Conservation (phyloP, 495 filamentous ascomycete genomes). For the Lasiosphaeria hispida region DNA sequence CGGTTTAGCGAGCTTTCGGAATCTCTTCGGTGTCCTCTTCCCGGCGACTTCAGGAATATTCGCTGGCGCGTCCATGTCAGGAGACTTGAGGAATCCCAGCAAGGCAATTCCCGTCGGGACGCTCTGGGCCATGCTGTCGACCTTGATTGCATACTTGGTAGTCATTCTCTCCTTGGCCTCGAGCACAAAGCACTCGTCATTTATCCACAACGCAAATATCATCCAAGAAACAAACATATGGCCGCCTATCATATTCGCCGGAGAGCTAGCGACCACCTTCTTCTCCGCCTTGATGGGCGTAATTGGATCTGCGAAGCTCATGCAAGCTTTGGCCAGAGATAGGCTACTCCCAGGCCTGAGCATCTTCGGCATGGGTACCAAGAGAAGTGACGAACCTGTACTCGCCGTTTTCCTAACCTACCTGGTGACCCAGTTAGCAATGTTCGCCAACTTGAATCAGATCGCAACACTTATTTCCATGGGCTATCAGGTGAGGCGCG, state of each 20-base stretch:
- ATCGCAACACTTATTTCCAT: constrained; percentile 87
- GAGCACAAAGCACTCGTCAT: constrained; percentile 69
- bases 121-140: constrained; percentile 69
- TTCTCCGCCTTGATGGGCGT: constrained; percentile 88
- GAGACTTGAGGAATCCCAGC: constrained; percentile 78
- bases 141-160: constrained; percentile 70
- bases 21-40: constrained; percentile 84
- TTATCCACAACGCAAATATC: constrained; percentile 73
- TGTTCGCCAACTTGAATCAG: constrained; percentile 82
- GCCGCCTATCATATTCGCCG: constrained; percentile 68
- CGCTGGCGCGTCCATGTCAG: constrained; percentile 86
- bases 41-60: constrained; percentile 72
- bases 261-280: constrained; percentile 78
- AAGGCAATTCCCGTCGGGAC: constrained; percentile 82
- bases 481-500: constrained; percentile 70
- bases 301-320: constrained; percentile 81
- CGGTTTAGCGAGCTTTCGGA: constrained; percentile 72
- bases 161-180: constrained; percentile 81
- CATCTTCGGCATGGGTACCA: constrained; percentile 73
- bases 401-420: constrained; percentile 77
- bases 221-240: constrained; percentile 77
- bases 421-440: constrained; percentile 71
- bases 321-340: constrained; percentile 82
- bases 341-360: constrained; percentile 73
- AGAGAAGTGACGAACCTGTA: constrained; percentile 70